phyloP scores from a whole-genome alignment of 1,139 yeast species.

The Pichia sp. region DNA sequence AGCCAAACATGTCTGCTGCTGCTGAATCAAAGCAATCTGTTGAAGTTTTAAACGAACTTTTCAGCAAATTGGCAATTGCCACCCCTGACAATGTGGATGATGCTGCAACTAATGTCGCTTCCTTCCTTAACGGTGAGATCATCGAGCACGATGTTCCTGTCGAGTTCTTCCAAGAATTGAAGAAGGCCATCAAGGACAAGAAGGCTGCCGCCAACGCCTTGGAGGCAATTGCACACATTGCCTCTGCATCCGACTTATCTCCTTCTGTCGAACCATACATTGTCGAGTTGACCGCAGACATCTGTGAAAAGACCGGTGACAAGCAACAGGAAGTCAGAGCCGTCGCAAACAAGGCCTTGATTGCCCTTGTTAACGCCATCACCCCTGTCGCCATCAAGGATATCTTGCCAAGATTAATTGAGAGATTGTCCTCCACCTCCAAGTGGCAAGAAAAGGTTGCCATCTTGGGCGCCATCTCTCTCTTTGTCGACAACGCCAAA shows the following conservation, averaged over 20 bases:
- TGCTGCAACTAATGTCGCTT: constrained; percentile 86
- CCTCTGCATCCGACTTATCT: constrained; percentile 70
- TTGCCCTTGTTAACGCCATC: constrained; percentile 72
- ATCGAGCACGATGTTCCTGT: constrained; percentile 98
- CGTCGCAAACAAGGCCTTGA: constrained; percentile 67
- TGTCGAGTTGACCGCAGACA: constrained; percentile 65
- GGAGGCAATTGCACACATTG: constrained; percentile 79
- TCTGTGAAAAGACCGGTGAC: constrained; percentile 84
- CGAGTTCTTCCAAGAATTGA: constrained; percentile 75
- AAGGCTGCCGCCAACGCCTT: constrained; percentile 75
- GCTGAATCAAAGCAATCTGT: constrained; percentile 61
- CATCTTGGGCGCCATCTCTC: constrained; percentile 75
- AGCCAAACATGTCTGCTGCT: constrained; percentile 50
- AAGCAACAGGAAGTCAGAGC: constrained; percentile 73
- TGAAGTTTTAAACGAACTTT: constrained; percentile 90
- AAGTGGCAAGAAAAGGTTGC: constrained; percentile 99
- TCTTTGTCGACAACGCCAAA: constrained; percentile 91
- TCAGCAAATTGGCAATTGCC: constrained; percentile 89
- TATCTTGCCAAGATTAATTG: constrained; percentile 74
- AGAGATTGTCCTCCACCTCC: constrained; percentile 66
- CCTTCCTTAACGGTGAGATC: constrained; percentile 93
- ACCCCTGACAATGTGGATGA: constrained; percentile 73
- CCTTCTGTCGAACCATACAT: constrained; percentile 95
- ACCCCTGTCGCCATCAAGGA: constrained; percentile 94
- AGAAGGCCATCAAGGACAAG: constrained; percentile 73